phyloP scores from a whole-genome alignment of 768 basidiomycete species.

The Pulveroboletus frians region DNA sequence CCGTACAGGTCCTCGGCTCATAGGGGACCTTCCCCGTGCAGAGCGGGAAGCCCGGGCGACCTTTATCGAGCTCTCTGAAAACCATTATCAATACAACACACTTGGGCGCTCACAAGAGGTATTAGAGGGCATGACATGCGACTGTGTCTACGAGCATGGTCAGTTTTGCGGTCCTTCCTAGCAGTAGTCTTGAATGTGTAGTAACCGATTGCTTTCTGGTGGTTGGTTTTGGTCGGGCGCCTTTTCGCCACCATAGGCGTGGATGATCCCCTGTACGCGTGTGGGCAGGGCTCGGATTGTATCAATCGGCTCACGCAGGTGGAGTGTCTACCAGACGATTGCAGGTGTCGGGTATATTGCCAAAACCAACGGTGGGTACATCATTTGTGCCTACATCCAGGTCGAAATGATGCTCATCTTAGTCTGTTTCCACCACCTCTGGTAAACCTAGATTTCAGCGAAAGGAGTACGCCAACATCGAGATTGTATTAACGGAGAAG shows the following conservation, averaged over 20 bases:
- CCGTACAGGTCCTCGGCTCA: constrained; percentile 56
- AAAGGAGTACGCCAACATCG: constrained; percentile 77
- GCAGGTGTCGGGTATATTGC: constrained; percentile 75
- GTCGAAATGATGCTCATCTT: neutral
- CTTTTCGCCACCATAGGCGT: constrained; percentile 40
- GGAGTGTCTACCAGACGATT: constrained; percentile 89
- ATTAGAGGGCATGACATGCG: constrained; percentile 92
- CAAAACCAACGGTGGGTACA: constrained; percentile 81
- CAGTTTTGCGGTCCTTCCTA: constrained; percentile 35
- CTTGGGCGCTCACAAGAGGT: constrained; percentile 86
- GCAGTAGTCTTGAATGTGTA: constrained; percentile 28
- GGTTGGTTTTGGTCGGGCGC: constrained; percentile 14
- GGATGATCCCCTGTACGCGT: constrained; percentile 62
- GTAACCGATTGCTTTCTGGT: constrained; percentile 20
- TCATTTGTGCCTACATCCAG: neutral
- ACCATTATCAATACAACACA: constrained; percentile 83
- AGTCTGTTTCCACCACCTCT: constrained; percentile 1
- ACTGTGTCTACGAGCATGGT: constrained; percentile 84
- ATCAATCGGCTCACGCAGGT: constrained; percentile 97
- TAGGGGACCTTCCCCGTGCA: constrained; percentile 75
- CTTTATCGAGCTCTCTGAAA: constrained; percentile 69
- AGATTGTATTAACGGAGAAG: constrained; percentile 90
- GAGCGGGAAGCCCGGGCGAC: constrained; percentile 64
- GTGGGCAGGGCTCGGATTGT: constrained; percentile 86
- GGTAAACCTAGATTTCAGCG: constrained; percentile 67